Base-by-base conservation (phyloP, 2,329 filamentous ascomycete genomes). In the Cytospora mali region DNA sequence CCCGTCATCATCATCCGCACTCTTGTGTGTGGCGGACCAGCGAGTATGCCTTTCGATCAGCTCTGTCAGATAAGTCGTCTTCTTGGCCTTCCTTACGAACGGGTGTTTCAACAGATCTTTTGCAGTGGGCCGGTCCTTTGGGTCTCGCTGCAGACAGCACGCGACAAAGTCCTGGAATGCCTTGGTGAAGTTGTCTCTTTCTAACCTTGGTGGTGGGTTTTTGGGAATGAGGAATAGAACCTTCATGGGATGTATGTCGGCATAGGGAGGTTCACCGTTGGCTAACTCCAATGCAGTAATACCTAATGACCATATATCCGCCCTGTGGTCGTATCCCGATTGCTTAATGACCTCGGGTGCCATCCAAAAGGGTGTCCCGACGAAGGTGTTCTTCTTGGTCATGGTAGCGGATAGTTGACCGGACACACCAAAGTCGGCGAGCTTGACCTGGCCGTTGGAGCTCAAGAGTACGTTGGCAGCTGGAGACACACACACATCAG, bases 311-410 rank as follows among this genome's bases (percentile, higher is more conserved):
- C 94, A 98, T 63, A 98, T 97, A 73, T 98, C 94, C 51, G 94
- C 94, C 78, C 97, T 97, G 79, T 96, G 92, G 75, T 97, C 94
- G 79, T 98, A 97, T 55, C 94, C 94, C 62, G 93, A 96, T 75
- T 99, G 94, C 78, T 97, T 97, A 76, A 99, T 99, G 61, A 98
- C 94, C 77, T 99, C 94, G 13, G 94, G 94, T 3, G 95, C 94
- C 94, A 99, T 99, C 95, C 95, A 99, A 75, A 98, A 99, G 1
- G 95, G 94, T 0, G 94, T 98, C 35, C 95, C 95, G 33, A 99
- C 94, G 75, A 98, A 99, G 0, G 94, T 98, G 74, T 98, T 98
- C 80, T 98, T 98, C 83, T 98, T 98, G 66, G 94, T 97, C 93
- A 98, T 98, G 55, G 94, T 99, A 7, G 94, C 94, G 11, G 94